Base-by-base conservation (phyloP, 345 rosid genomes). In the Euclidium syriacum region DNA sequence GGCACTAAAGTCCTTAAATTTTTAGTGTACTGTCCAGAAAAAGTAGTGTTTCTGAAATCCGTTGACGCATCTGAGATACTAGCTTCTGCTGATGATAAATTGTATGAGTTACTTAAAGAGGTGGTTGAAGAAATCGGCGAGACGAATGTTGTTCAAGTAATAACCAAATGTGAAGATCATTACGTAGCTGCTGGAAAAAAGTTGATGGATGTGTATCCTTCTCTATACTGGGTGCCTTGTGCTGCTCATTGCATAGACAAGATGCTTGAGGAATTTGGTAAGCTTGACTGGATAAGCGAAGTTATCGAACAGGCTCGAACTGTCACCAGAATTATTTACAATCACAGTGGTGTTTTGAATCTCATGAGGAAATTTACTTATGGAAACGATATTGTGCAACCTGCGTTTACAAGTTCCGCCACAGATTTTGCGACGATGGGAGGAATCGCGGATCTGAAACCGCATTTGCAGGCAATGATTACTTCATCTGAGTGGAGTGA, bases 181-280 rank as follows among this genome's bases (percentile, higher is more conserved):
- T 83, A 81, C 39, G 33, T 68, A 6, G 73, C 66, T 51, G 92
- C 85, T 4, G 90, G 96, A 10, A 84, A 70, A 67, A 81, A 47
- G 68, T 56, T 94, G 67, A 79, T 83, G 75, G 85, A 81, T 56
- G 75, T 73, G 15, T 85, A 81, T 65, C 91, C 88, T n/a, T 74
- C 79, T 47, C 71, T 94, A 10, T 94, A 81, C 30, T 94, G 97
- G 96, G 80, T 90, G 64, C 95, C 97, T 50, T 90, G 97, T 72
- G 88, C 96, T 42, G 78, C 79, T 52, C 80, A 64, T 38, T 85
- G 84, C 72, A 61, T 87, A 24, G 90, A 84, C 76, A 68, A 78
- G 75, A 90, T 94, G 73, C 89, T 94, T 2, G 90, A 81, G 65
- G 96, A 87, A 50, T 80, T 94, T 24, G 67, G 63, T 10, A 66